Evolutionary conservation across 495 filamentous ascomycete species (phyloP), one percentile per base, ranked within the genome.

Genomic region (Aspergillus olivimuriae): DNA sequence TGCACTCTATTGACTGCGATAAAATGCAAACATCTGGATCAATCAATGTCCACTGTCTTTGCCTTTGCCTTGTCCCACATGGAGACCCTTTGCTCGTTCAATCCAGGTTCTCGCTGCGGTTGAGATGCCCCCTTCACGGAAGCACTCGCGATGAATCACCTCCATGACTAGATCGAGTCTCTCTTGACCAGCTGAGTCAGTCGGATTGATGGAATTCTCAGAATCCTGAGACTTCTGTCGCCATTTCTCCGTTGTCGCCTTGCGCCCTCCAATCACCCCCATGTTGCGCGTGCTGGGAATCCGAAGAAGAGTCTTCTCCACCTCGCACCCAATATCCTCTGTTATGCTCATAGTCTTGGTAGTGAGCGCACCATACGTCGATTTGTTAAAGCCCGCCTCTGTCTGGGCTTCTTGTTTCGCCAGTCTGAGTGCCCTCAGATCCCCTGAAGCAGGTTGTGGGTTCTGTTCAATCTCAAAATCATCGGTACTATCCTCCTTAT

Each of bases 241-340:
- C 53, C 62, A 57, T 16, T 46, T 36, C 19, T 50, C 34, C 7
- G 47, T 46, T 3, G 50, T 41, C 16, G 24, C 32, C 43, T 49
- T 45, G 10, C 60, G 48, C 8, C 78, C 72, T 12, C 91, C 90
- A 46, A 96, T 48, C 19, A 98, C 65, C 0, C 77, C 87, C 16
- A 81, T 73, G 63, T 97, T 96, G 47, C 94, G 71, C 31, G 91
- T 95, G 59, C 87, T 92, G 8, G 91, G 90, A 41, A 96, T 94
- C 30, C 87, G 70, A 37, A 98, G 56, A 65, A 86, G 76, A 41
- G 91, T 88, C 44, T 72, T 83, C 57, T 96, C 87, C 4, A 86
- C 73, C 3, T 73, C 71, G 72, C 80, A 95, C 0, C 87, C 89
- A 41, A 86, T 70, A 19, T 86, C 80, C 12, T 55, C 57, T 1